Percentiles rank a stretch among this genome's conserved stretches.
Conservation (phyloP, 768 basidiomycete genomes). For the Auriculariales sp. region DNA sequence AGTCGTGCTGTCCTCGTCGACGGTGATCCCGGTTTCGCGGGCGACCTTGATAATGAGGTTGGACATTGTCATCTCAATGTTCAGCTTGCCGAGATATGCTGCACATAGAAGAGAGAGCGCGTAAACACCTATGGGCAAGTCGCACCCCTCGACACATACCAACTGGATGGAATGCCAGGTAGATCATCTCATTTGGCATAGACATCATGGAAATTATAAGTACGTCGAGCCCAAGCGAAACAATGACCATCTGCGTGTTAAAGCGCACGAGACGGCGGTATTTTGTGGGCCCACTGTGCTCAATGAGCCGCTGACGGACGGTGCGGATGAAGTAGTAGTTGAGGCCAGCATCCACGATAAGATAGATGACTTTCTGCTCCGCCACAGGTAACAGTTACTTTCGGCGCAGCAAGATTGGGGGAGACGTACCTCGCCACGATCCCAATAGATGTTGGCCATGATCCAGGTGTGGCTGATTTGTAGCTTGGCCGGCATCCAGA, state of each 20-base stretch:
- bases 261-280: not conserved
- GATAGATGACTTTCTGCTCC: not conserved
- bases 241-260: not conserved
- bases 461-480: not conserved
- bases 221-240: not conserved
- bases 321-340: not conserved
- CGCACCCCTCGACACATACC: no score
- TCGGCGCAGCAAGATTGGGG: no score
- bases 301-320: not conserved
- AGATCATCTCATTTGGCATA: not conserved
- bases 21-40: not conserved
- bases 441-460: not conserved
- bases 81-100: not conserved
- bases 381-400: no score
- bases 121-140: no score
- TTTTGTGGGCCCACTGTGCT: not conserved
- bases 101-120: not conserved
- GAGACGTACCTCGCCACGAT: not conserved
- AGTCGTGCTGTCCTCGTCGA: conserved; percentile 1
- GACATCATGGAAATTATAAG: not conserved
- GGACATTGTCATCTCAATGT: not conserved
- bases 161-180: not conserved
- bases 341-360: not conserved
- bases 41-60: not conserved
- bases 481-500: not conserved